phyloP scores from a whole-genome alignment of 331 rosid genomes.

The Acacia pycnantha region DNA sequence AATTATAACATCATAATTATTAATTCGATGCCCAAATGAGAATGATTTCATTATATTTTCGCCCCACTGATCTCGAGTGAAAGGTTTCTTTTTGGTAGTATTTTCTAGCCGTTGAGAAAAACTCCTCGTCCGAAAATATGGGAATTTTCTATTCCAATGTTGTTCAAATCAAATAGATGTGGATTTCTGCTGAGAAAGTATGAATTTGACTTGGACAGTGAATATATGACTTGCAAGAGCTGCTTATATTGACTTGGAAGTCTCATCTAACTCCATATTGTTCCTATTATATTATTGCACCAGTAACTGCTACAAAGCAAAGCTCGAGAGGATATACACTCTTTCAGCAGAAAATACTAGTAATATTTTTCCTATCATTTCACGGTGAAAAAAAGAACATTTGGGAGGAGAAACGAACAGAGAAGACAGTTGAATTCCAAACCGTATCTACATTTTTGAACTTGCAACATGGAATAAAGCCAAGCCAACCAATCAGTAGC shows the following conservation, averaged over 20 bases:
- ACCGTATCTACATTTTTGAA: background rate
- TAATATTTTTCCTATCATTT: background rate
- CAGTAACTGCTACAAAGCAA: background rate
- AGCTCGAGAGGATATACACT: background rate
- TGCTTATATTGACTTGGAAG: no score
- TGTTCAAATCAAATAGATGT: no score
- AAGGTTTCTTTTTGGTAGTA: constrained; percentile 14
- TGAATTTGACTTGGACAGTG: no score
- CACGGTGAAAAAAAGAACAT: background rate
- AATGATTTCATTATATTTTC: constrained; percentile 19
- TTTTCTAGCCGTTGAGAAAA: background rate
- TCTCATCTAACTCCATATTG: background rate
- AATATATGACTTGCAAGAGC: no score
- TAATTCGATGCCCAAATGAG: constrained; percentile 18
- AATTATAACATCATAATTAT: background rate
- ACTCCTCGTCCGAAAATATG: background rate
- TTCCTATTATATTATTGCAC: background rate
- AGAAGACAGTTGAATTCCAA: background rate
- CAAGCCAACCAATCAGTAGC: constrained; percentile 32
- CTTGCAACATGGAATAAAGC: background rate
- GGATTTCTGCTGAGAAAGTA: background rate
- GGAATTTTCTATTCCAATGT: no score
- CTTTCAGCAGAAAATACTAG: background rate
- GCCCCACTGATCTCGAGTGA: background rate
- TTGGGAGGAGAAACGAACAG: background rate